phyloP scores from a whole-genome alignment of 176 grass and related monocot species.

The Dactylis glomerata region DNA sequence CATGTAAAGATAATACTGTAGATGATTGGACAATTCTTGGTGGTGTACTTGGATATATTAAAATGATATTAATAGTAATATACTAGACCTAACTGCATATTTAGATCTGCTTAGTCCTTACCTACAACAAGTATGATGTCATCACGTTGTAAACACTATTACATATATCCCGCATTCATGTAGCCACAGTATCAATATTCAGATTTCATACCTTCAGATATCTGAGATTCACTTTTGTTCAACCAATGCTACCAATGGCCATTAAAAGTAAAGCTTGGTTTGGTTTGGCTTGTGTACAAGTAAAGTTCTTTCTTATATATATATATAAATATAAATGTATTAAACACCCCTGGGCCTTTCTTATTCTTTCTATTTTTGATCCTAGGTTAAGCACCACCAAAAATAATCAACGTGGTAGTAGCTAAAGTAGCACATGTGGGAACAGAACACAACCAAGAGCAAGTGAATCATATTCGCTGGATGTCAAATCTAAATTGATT shows the following conservation, averaged over 20 bases:
- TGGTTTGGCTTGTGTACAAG: not conserved
- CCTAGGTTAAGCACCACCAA: not conserved
- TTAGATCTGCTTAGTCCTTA: slow-evolving; percentile 16
- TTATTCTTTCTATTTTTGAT: not conserved
- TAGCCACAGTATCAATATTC: not conserved
- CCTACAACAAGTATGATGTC: slow-evolving; percentile 14
- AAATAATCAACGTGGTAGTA: not conserved
- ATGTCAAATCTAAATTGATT: slow-evolving; percentile 4
- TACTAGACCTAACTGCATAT: not conserved
- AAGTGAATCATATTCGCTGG: not conserved
- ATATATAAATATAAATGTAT: not conserved
- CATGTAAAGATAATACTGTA: slow-evolving; percentile 15
- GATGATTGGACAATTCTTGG: not conserved
- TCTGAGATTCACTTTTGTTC: not conserved
- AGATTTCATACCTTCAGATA: not conserved
- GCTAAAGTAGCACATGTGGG: not conserved
- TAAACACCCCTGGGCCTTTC: not conserved
- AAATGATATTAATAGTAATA: not conserved
- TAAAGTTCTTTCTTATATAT: too few relatives aligned
- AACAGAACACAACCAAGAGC: not conserved
- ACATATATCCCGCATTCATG: not conserved
- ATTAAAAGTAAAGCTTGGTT: not conserved
- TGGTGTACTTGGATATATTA: slow-evolving; percentile 7
- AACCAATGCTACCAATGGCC: not conserved
- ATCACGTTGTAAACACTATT: not conserved